A percentile compares a stretch with the other conserved stretches of the same genome.
phyloP scores from a whole-genome alignment of 139 green algal genomes.

The Ostreobium quekettii region DNA sequence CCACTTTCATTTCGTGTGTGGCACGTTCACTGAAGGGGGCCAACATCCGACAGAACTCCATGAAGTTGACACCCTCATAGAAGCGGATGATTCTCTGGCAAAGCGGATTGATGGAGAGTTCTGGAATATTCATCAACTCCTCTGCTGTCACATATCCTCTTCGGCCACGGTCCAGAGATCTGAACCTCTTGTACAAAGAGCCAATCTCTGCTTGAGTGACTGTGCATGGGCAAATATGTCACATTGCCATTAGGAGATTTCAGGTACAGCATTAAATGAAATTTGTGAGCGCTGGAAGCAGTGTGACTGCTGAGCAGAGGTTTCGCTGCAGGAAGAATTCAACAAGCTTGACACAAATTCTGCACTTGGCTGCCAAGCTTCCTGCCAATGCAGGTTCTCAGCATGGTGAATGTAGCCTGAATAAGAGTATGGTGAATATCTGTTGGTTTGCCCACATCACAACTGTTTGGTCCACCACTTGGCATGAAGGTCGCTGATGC shows the following conservation, averaged over 20 bases:
- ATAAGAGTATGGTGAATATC: no score
- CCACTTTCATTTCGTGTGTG: constrained; percentile 59
- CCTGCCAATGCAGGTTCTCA: no score
- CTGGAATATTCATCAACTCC: constrained; percentile 82
- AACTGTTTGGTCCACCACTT: no score
- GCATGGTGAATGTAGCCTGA: no score
- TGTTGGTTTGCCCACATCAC: no score
- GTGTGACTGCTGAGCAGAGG: background rate
- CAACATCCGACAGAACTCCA: constrained; percentile 76
- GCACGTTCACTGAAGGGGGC: constrained; percentile 63
- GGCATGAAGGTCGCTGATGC: no score
- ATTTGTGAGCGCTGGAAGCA: constrained; percentile 2
- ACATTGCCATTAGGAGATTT: background rate
- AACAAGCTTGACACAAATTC: no score
- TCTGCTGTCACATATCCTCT: constrained; percentile 88
- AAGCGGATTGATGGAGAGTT: constrained; percentile 93
- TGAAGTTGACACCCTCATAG: constrained; percentile 87
- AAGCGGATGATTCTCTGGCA: constrained; percentile 55
- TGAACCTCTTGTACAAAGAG: constrained; percentile 81
- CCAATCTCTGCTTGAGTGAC: constrained; percentile 79
- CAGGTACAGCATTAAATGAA: background rate
- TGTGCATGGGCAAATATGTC: constrained; percentile 21
- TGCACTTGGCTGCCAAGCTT: no score
- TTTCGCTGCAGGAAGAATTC: no score
- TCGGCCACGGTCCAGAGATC: constrained; percentile 67